Evolutionary conservation across 2,329 filamentous ascomycete genomes (phyloP), one percentile per base, ranked within the genome.

Genomic region (Huntiella moniliformis): DNA sequence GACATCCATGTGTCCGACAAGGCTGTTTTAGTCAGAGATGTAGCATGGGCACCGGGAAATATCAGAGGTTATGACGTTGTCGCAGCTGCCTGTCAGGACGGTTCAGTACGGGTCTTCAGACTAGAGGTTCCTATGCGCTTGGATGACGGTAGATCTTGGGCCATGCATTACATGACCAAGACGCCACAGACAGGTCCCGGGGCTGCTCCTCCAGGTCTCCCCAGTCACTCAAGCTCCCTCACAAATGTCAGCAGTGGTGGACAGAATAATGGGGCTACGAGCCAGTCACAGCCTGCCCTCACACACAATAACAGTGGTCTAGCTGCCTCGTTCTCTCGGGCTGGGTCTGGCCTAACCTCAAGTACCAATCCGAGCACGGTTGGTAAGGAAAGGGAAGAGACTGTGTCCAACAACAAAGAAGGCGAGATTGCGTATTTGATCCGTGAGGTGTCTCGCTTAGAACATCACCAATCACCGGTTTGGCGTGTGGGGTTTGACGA

Each of bases 11-110:
- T 38, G 5, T 38, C 37, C 80, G 86, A 56, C 66, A 40, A 42
- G 13, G 40, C 74, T 5, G 77, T 79, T 1, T 68, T 96, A 35
- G 82, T 95, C 5, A 72, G 88, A 41, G 87, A 95, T 58, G 74
- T 95, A 1, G 79, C 84, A 2, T 98, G 91, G 91, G 85, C 88
- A 1, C 82, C 86, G 41, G 88, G 86, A 10, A 92, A 86, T 52
- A 85, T 92, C 55, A 69, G 87, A 35, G 88, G 88, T 1, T 88
- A 84, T 58, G 91, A 98, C 59, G 72, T 88, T 48, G 73, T 96
- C 54, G 91, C 88, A 3, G 92, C 87, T 4, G 88, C 86, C 2
- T 91, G 84, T 58, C 92, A 92, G 60, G 91, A 98, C 58, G 88
- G 91, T 3, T 79, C 77, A 54, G 77, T 95, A 36, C 73, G 88